Evolutionary conservation across 371 early-diverging fungal species (phyloP), one percentile per base, ranked within the genome.

Genomic region (Capniomyces stellatus): DNA sequence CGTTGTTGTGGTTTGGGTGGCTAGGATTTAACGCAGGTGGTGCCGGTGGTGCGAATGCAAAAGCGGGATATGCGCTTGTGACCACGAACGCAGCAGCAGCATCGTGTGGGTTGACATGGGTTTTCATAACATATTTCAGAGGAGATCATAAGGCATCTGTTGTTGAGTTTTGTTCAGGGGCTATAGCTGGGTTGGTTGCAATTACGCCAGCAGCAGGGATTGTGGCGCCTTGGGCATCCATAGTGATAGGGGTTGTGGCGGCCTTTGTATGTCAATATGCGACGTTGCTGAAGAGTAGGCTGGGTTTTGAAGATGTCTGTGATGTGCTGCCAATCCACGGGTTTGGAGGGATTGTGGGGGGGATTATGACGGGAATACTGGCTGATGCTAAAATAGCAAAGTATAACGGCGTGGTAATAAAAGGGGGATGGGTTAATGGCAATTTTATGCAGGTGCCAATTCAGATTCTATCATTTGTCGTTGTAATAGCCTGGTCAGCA

Each of bases 131-230:
- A 61, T 90, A 83, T 61, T 52, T 76, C 55, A 77, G 81, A 52
- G 62, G 76, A 40, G 77, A 82, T 40, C 73, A 72, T 46, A 85
- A 85, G 61, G 74, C 87, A 30, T 87, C 92, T 29, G 83, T 83
- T 25, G 69, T 92, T 30, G 88, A 85, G 12, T 91, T 89, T 63
- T 92, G 93, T 66, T 82, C 85, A 2, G 94, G 92, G 27, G 90
- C 87, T 19, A 84, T 94, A 28, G 78, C 90, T 12, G 95, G 91
- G 8, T 66, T 93, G 18, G 94, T 91, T 2, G 79, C 84, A 15
- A 90, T 93, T 56, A 93, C 95, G 0, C 95, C 95, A 10, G 89
- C 75, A 2, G 78, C 89, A 1, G 95, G 95, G 10, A 92, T 69
- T 54, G 88, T 92, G 23, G 78, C 81, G 0, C 85, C 89, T 19